A percentile compares a stretch with the other conserved stretches of the same genome.
phyloP scores from a whole-genome alignment of 768 basidiomycete species.

The Boletus sp. region DNA sequence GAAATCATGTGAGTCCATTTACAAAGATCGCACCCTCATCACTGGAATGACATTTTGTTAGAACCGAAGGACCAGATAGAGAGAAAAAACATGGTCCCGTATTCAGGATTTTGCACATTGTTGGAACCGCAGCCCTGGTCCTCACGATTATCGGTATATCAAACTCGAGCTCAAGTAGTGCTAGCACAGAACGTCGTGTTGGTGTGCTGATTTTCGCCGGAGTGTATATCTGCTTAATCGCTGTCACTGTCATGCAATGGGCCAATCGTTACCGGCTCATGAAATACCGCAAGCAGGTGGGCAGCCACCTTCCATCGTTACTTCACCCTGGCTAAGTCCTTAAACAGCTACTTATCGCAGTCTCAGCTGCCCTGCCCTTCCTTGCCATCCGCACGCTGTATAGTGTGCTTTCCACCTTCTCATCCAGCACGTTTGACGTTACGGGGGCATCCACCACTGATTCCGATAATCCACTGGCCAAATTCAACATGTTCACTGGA shows the following conservation, averaged over 20 bases:
- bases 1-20: conserved; percentile 32
- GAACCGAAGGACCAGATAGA: conserved; percentile 29
- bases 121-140: conserved; percentile 26
- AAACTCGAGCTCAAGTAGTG: conserved; percentile 7
- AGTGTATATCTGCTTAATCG: conserved; percentile 43
- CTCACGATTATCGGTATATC: conserved; percentile 35
- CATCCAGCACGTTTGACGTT: conserved; percentile 39
- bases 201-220: conserved; percentile 34
- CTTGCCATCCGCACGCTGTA: conserved; percentile 49
- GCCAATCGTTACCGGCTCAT: conserved; percentile 39
- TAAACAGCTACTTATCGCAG: conserved; percentile 51
- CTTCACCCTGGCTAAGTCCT: conserved; percentile 7
- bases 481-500: conserved; percentile 56
- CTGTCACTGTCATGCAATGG: conserved; percentile 49
- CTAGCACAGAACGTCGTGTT: conserved; percentile 29
- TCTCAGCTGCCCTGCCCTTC: conserved; percentile 56
- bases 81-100: conserved; percentile 1
- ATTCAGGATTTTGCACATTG: conserved; percentile 30
- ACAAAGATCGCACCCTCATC: not conserved
- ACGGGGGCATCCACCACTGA: conserved; percentile 22
- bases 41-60: conserved; percentile 11
- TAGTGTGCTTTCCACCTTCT: conserved; percentile 55
- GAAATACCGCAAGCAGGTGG: conserved; percentile 27
- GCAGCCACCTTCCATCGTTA: conserved; percentile 25
- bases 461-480: conserved; percentile 36